Evolutionary conservation across 139 green algal species (phyloP).

Genomic region (Tetraselmis chui): DNA sequence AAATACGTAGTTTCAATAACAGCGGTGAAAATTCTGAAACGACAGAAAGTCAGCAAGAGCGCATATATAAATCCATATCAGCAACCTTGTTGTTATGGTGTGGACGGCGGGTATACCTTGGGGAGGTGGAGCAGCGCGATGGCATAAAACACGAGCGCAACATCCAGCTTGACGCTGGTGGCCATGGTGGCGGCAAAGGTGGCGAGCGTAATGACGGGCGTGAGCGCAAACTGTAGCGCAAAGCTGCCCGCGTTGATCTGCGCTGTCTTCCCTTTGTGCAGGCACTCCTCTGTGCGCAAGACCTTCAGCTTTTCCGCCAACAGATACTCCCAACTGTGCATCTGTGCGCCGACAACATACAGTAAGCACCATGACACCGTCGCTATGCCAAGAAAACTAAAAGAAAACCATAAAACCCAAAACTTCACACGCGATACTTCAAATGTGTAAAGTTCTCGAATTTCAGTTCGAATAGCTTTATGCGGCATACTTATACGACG

Average conservation of each 20-base stretch:
- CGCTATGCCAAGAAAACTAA: neutral
- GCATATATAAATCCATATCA: too few species aligned
- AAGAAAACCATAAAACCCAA: neutral
- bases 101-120: too few species aligned
- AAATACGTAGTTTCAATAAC: too few species aligned
- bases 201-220: conserved; percentile 55
- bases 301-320: neutral
- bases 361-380: neutral
- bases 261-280: conserved; percentile 1
- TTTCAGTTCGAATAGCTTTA: too few species aligned
- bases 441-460: too few species aligned
- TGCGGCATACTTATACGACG: too few species aligned
- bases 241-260: conserved; percentile 17
- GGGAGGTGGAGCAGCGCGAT: conserved; percentile 51
- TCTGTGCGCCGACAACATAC: neutral
- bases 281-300: conserved; percentile 4
- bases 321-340: neutral
- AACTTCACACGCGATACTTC: too few species aligned
- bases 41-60: too few species aligned
- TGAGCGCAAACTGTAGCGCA: conserved; percentile 49
- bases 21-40: too few species aligned
- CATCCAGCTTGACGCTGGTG: conserved; percentile 27
- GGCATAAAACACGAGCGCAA: conserved; percentile 62
- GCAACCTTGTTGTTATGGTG: too few species aligned
- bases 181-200: conserved; percentile 43